Conservation (phyloP, 225 moss, liverwort and hornwort genomes). For the Marchantia polymorpha region DNA sequence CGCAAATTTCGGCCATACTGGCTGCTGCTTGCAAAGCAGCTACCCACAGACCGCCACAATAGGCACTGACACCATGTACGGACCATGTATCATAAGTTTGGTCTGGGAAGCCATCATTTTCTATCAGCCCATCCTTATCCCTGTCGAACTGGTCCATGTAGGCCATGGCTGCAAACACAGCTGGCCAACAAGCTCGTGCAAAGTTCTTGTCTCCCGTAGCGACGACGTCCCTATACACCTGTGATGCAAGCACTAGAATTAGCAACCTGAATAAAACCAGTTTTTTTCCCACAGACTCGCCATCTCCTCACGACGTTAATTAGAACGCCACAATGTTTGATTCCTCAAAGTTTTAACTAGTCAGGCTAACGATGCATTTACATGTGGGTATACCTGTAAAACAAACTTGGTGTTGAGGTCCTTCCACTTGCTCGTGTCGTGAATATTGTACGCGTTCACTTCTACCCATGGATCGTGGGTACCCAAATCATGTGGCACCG, state of each 20-base stretch:
- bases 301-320: too few species aligned
- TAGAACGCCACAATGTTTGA: too few species aligned
- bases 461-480: constrained; percentile 92
- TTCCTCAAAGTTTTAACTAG: background rate
- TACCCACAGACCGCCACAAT: constrained; percentile 93
- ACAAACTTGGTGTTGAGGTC: constrained; percentile 96
- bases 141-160: constrained; percentile 95
- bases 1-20: constrained; percentile 71
- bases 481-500: constrained; percentile 94
- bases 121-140: constrained; percentile 92
- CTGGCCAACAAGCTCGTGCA: constrained; percentile 85
- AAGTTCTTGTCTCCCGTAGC: constrained; percentile 84
- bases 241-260: background rate
- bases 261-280: background rate
- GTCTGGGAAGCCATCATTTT: constrained; percentile 96
- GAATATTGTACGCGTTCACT: constrained; percentile 97
- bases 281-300: too few species aligned
- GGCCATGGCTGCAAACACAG: constrained; percentile 97
- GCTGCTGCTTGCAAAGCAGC: constrained; percentile 92
- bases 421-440: constrained; percentile 98
- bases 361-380: background rate
- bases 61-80: constrained; percentile 91
- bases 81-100: constrained; percentile 97
- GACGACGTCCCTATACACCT: constrained; percentile 89
- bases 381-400: constrained; percentile 56